These are phyloP conservation scores for Eleusine coracana DNA, from an alignment of 176 grass and related monocot species.

Conservation along the genomic window DNA sequence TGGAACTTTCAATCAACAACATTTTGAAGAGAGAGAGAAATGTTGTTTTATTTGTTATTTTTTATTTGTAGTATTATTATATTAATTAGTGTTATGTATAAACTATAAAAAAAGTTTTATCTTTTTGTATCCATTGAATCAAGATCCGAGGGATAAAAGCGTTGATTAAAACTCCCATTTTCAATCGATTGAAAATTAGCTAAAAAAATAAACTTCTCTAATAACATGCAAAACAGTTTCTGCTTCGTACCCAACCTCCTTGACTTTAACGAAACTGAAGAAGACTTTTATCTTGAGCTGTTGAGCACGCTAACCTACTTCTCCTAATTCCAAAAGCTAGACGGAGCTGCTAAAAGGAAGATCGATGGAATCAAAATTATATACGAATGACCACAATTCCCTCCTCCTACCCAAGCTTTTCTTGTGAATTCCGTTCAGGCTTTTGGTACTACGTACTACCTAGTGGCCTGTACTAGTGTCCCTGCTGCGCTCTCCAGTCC, in stretches of 20 bases:
- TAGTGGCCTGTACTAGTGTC: neutral
- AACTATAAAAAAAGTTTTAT: too few species aligned
- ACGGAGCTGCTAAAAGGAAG: neutral
- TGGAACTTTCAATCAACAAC: too few species aligned
- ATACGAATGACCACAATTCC: neutral
- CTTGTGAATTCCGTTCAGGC: slow-evolving; percentile 6
- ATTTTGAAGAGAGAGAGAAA: too few species aligned
- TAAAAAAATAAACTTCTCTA: neutral
- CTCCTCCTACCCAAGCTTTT: slow-evolving; percentile 7
- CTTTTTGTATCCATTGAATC: too few species aligned
- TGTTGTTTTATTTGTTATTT: too few species aligned
- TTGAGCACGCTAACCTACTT: slow-evolving; percentile 1
- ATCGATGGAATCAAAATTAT: neutral
- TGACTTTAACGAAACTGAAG: slow-evolving; percentile 13
- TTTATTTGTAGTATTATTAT: too few species aligned
- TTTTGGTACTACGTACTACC: neutral
- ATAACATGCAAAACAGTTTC: neutral
- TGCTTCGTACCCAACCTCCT: neutral
- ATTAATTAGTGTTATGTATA: too few species aligned
- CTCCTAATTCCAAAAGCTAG: neutral
- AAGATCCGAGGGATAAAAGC: too few species aligned
- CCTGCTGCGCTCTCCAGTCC: neutral
- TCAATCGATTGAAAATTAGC: too few species aligned
- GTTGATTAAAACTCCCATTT: too few species aligned
- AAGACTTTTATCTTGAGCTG: neutral